Conservation (phyloP, 2,329 filamentous ascomycete genomes). For the Fusarium zealandicum region DNA sequence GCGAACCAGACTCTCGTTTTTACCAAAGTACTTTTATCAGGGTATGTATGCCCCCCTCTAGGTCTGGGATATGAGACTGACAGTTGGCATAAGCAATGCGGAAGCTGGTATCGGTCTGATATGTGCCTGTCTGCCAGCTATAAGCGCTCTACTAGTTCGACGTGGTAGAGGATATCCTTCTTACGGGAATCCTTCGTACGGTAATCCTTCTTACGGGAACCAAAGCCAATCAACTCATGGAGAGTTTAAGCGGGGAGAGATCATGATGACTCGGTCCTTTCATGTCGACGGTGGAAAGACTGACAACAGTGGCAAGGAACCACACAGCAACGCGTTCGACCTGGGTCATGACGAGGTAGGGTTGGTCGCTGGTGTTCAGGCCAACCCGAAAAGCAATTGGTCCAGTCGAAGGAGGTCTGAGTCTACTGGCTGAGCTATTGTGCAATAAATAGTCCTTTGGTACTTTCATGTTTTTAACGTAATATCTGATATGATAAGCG, state of each 20-base stretch:
- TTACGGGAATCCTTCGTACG: conserved; percentile 30
- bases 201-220: conserved; percentile 36
- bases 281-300: conserved; percentile 35
- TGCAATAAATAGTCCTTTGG: too few relatives aligned
- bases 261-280: conserved; percentile 42
- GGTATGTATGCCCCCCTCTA: background rate
- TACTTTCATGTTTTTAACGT: too few relatives aligned
- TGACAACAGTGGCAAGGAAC: conserved; percentile 20
- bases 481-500: too few relatives aligned
- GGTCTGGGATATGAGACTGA: background rate
- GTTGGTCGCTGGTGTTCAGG: conserved; percentile 24
- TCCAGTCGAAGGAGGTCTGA: conserved; percentile 16
- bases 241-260: conserved; percentile 34
- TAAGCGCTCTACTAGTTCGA: conserved; percentile 28
- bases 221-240: conserved; percentile 23
- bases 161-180: conserved; percentile 34
- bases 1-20: conserved; percentile 27
- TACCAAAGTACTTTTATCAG: conserved; percentile 30
- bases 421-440: conserved; percentile 2
- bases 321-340: conserved; percentile 14
- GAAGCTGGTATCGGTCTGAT: conserved; percentile 30
- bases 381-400: conserved; percentile 22
- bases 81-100: conserved; percentile 11
- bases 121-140: conserved; percentile 30
- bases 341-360: conserved; percentile 37